Conservation (phyloP, 306 rosid genomes). For the Clitoria ternatea region DNA sequence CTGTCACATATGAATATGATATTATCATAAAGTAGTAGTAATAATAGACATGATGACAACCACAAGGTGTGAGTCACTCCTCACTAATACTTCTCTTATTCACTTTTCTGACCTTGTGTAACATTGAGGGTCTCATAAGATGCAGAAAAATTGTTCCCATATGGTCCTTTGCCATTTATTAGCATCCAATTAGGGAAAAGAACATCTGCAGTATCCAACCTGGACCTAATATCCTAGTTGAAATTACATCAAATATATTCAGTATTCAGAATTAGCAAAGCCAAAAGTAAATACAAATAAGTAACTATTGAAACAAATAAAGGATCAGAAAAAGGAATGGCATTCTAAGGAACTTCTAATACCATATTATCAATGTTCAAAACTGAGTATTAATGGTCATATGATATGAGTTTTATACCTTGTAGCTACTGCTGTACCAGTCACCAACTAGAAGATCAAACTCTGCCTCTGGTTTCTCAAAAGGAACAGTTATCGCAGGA, state of each 20-base stretch:
- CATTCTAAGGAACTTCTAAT: neutral
- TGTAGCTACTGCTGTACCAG: slow-evolving; percentile 63
- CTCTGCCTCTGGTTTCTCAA: slow-evolving; percentile 69
- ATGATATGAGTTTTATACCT: slow-evolving; percentile 39
- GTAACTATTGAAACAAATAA: neutral
- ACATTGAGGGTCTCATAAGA: slow-evolving; percentile 54
- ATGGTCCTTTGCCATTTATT: slow-evolving; percentile 73
- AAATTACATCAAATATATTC: slow-evolving; percentile 1
- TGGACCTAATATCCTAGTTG: slow-evolving; percentile 43
- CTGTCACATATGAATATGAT: too few species aligned
- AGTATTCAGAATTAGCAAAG: neutral
- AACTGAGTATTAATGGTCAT: neutral
- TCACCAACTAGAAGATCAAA: slow-evolving; percentile 79
- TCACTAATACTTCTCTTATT: neutral
- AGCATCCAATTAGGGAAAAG: slow-evolving; percentile 46
- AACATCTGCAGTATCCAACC: slow-evolving; percentile 7
- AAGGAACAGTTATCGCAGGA: slow-evolving; percentile 55
- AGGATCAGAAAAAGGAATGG: neutral
- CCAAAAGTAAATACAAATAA: neutral
- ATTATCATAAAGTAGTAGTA: slow-evolving; percentile 5
- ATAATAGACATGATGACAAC: neutral
- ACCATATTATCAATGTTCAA: neutral
- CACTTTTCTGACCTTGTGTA: slow-evolving; percentile 53
- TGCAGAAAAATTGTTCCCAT: slow-evolving; percentile 27
- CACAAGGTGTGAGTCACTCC: neutral